Percentiles rank a stretch among this genome's conserved stretches.
Conservation (phyloP, 441 rosid genomes). For the Aquilaria agallochum region DNA sequence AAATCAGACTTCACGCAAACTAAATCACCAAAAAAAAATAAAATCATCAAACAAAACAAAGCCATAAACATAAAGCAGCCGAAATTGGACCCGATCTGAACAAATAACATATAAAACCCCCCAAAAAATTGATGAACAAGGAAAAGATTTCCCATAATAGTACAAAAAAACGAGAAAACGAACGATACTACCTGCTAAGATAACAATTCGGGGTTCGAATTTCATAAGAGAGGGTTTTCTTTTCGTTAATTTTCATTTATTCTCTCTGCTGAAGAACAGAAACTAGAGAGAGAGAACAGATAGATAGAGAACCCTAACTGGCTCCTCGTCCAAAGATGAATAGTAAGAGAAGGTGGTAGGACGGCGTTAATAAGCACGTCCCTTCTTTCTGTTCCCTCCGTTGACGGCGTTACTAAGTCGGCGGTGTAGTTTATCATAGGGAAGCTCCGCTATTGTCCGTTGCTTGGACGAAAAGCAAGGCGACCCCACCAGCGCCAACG, state of each 20-base stretch:
- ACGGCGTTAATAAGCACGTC: constrained; percentile 22
- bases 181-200: constrained; percentile 19
- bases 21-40: constrained; percentile 2
- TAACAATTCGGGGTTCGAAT: constrained; percentile 3
- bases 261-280: constrained; percentile 9
- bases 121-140: not conserved
- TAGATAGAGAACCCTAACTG: constrained; percentile 44
- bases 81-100: constrained; percentile 27
- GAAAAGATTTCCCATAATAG: not conserved
- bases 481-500: not conserved
- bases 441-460: constrained; percentile 1
- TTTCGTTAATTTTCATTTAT: not conserved
- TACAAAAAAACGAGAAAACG: constrained; percentile 1
- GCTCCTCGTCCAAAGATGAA: too few species aligned
- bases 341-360: constrained; percentile 10
- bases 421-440: constrained; percentile 20
- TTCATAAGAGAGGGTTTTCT: constrained; percentile 7
- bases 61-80: constrained; percentile 8
- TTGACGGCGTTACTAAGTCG: constrained; percentile 43
- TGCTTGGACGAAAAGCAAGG: constrained; percentile 58
- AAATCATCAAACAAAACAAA: constrained; percentile 3
- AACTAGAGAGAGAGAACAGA: not conserved
- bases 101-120: not conserved
- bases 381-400: not conserved
- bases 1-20: too few species aligned